phyloP scores from a whole-genome alignment of 2,329 filamentous ascomycete genomes.

The Neofusicoccum cordaticola region DNA sequence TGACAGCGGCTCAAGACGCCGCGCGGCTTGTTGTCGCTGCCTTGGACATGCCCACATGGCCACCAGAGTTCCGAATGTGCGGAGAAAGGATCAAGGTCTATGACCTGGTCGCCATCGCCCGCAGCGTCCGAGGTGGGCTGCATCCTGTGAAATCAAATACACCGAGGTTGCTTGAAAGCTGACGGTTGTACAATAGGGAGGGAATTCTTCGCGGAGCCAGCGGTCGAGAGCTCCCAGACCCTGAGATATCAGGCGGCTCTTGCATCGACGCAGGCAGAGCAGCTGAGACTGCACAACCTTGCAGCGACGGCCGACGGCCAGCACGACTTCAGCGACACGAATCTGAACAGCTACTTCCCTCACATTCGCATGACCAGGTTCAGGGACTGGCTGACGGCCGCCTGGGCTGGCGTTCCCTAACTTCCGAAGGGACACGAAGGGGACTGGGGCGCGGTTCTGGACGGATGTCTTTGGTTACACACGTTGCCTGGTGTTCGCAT shows the following conservation, averaged over 20 bases:
- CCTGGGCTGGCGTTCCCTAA: slow-evolving; percentile 32
- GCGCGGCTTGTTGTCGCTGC: slow-evolving; percentile 70
- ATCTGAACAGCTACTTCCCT: slow-evolving; percentile 51
- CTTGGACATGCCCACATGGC: slow-evolving; percentile 64
- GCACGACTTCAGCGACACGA: slow-evolving; percentile 60
- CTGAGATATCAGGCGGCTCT: slow-evolving; percentile 49
- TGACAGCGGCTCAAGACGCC: slow-evolving; percentile 69
- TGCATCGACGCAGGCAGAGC: slow-evolving; percentile 36
- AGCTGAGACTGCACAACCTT: slow-evolving; percentile 55
- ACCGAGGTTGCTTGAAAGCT: not conserved
- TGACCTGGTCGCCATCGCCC: slow-evolving; percentile 58
- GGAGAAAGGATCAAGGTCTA: slow-evolving; percentile 64
- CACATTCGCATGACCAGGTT: slow-evolving; percentile 37
- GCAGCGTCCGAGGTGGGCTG: slow-evolving; percentile 17
- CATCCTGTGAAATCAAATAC: not conserved
- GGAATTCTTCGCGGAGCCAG: slow-evolving; percentile 21
- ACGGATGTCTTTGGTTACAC: not conserved
- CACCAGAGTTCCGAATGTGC: slow-evolving; percentile 64
- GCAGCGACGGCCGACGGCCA: slow-evolving; percentile 66
- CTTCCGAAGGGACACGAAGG: too few species aligned
- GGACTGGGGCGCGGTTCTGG: not conserved
- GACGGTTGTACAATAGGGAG: slow-evolving; percentile 25
- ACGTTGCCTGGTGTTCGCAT: not conserved
- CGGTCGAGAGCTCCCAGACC: slow-evolving; percentile 45
- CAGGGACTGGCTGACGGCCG: slow-evolving; percentile 36